A percentile compares a stretch with the other conserved stretches of the same genome.
Conservation (phyloP, 106 monocot species). For the Dioscorea alata region DNA sequence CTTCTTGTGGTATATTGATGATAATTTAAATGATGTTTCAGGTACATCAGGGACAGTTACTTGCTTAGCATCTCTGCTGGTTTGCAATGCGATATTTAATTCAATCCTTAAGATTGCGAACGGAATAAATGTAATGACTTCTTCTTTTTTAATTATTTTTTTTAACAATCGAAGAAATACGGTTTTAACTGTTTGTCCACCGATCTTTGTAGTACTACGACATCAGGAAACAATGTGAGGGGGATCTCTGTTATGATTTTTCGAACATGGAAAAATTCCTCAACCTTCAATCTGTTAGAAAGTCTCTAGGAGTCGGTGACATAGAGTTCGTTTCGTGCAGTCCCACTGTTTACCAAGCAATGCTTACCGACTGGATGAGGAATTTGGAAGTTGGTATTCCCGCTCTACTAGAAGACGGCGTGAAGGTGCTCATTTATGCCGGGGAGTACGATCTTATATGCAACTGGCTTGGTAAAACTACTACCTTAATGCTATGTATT, state of each 20-base stretch:
- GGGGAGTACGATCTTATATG: slow-evolving; percentile 95
- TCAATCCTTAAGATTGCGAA: slow-evolving; percentile 63
- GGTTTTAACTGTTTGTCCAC: neutral
- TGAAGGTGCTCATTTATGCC: slow-evolving; percentile 83
- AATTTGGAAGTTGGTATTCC: slow-evolving; percentile 90
- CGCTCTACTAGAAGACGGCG: slow-evolving; percentile 70
- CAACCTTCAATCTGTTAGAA: slow-evolving; percentile 53
- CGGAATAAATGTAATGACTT: slow-evolving; percentile 56
- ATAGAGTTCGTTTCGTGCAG: slow-evolving; percentile 91
- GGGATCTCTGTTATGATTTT: slow-evolving; percentile 89
- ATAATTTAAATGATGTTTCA: slow-evolving; percentile 9
- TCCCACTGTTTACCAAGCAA: slow-evolving; percentile 68
- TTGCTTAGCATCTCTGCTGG: slow-evolving; percentile 62
- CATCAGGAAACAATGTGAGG: slow-evolving; percentile 76
- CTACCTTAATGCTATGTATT: neutral
- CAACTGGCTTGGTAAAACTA: slow-evolving; percentile 81
- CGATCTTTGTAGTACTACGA: slow-evolving; percentile 61
- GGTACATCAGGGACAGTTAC: slow-evolving; percentile 66
- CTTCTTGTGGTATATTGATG: neutral
- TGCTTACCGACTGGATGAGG: slow-evolving; percentile 97
- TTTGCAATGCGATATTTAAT: slow-evolving; percentile 70
- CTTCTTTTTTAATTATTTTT: neutral
- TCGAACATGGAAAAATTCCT: slow-evolving; percentile 96
- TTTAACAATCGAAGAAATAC: neutral
- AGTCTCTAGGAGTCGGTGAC: slow-evolving; percentile 75